Conservation (phyloP, 495 filamentous ascomycete species). For the Poronia punctata region DNA sequence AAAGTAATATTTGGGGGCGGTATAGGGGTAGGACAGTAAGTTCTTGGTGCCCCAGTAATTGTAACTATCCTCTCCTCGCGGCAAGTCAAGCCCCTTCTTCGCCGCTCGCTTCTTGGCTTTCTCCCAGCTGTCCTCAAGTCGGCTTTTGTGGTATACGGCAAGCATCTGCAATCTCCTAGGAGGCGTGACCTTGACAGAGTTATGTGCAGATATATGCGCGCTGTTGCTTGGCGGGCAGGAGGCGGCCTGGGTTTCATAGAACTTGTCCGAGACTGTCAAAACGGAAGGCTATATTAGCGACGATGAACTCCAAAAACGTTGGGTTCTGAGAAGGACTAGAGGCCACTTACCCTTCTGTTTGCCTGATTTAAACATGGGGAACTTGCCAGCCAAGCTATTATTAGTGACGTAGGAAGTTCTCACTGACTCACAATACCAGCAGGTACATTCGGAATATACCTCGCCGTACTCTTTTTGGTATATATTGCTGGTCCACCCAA, state of each 20-base stretch:
- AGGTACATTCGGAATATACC: conserved; percentile 76
- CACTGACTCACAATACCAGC: conserved; percentile 83
- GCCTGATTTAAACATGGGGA: conserved; percentile 39
- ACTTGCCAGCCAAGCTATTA: conserved; percentile 27
- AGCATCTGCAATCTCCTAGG: conserved; percentile 49
- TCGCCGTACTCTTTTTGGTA: conserved; percentile 59
- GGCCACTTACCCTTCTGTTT: conserved; percentile 26
- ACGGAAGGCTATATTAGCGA: conserved; percentile 19
- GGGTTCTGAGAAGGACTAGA: not conserved
- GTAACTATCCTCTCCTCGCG: conserved; percentile 46
- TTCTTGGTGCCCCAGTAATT: conserved; percentile 45
- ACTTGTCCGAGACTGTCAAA: conserved; percentile 42
- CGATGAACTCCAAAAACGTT: conserved; percentile 22
- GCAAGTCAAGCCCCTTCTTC: conserved; percentile 49
- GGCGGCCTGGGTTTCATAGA: conserved; percentile 46
- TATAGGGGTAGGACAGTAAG: conserved; percentile 27
- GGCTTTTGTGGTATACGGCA: conserved; percentile 31
- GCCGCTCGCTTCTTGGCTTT: conserved; percentile 53
- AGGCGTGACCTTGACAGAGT: conserved; percentile 39
- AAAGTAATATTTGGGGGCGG: conserved; percentile 28
- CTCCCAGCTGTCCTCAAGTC: conserved; percentile 52
- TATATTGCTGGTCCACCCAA: conserved; percentile 66
- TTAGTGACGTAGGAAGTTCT: conserved; percentile 57
- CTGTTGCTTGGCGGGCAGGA: conserved; percentile 49
- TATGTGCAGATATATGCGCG: conserved; percentile 70